Evolutionary conservation across 2,329 filamentous ascomycete species (phyloP).

Genomic region (Cryphonectria japonica): DNA sequence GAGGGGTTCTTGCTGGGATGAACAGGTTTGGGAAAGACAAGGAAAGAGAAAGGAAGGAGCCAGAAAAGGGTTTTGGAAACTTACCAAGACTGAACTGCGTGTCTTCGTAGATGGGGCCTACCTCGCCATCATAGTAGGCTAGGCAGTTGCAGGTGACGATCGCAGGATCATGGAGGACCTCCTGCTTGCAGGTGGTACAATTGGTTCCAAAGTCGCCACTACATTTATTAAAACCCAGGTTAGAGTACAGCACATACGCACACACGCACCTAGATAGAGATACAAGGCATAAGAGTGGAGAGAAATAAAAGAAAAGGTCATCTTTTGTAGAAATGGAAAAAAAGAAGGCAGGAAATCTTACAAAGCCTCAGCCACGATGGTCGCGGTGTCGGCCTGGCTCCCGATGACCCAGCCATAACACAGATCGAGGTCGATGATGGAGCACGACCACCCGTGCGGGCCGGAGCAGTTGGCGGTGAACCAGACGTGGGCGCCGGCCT

Average conservation of each 20-base stretch:
- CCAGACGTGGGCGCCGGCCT: not conserved
- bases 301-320: not conserved
- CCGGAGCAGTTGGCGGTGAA: slow-evolving; percentile 1
- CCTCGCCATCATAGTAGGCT: not conserved
- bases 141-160: not conserved
- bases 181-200: not conserved
- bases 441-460: not conserved
- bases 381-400: not conserved
- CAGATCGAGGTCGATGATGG: not conserved
- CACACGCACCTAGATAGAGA: not conserved
- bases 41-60: not conserved
- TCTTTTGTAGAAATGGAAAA: not conserved
- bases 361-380: not conserved
- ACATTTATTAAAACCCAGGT: not conserved
- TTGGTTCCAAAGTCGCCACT: slow-evolving; percentile 1
- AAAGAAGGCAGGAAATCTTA: not conserved
- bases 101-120: not conserved
- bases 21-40: not conserved
- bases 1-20: not conserved
- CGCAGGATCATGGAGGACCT: not conserved
- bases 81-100: slow-evolving; percentile 2
- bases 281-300: not conserved
- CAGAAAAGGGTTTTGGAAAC: not conserved
- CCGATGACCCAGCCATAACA: slow-evolving; percentile 6
- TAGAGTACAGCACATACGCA: not conserved